These are phyloP conservation scores for Apophysomyces trapeziformis DNA, from an alignment of 371 early-diverging fungal species.

Conservation along the genomic window DNA sequence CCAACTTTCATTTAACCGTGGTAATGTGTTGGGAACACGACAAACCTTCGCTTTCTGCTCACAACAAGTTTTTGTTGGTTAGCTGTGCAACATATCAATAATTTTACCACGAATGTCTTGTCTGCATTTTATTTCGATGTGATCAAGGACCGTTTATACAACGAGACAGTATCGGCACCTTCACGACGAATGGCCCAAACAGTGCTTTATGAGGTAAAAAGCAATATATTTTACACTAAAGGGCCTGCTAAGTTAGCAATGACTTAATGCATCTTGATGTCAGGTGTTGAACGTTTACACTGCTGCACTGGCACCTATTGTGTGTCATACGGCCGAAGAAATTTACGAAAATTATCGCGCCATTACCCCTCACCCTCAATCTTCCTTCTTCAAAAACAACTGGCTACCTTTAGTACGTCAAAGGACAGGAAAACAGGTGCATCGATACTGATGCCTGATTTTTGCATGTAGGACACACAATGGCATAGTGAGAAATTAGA, in stretches of 20 bases:
- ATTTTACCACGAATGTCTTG: conserved; percentile 69
- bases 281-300: conserved; percentile 69
- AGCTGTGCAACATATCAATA: conserved; percentile 68
- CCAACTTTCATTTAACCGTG: conserved; percentile 69
- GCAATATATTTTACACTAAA: neutral
- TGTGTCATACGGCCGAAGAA: conserved; percentile 81
- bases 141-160: conserved; percentile 84
- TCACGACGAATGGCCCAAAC: conserved; percentile 72
- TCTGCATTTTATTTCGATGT: conserved; percentile 87
- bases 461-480: conserved; percentile 28
- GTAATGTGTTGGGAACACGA: conserved; percentile 29
- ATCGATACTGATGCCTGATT: neutral
- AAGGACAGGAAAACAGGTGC: neutral
- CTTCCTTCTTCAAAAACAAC: conserved; percentile 65
- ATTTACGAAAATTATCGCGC: conserved; percentile 69
- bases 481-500: conserved; percentile 61
- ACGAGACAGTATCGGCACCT: conserved; percentile 40
- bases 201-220: conserved; percentile 65
- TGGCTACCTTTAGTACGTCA: conserved; percentile 58
- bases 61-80: conserved; percentile 4
- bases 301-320: conserved; percentile 68
- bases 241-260: neutral
- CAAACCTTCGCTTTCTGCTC: neutral
- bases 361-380: conserved; percentile 46
- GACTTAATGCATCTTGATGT: too few relatives aligned